These are phyloP conservation scores for Aegle marmelos DNA, from an alignment of 345 rosid genomes.

Conservation along the genomic window DNA sequence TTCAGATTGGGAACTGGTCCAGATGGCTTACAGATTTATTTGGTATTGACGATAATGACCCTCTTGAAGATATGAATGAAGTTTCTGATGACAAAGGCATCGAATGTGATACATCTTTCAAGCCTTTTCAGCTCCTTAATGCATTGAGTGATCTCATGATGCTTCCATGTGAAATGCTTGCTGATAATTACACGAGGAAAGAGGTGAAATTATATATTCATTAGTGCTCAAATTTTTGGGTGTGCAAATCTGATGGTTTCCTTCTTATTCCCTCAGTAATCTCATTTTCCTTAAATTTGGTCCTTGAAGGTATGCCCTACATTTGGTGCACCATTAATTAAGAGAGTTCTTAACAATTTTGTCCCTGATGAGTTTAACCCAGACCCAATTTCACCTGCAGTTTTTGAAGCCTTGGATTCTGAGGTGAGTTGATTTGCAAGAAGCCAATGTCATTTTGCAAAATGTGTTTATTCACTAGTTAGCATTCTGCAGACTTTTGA, in stretches of 20 bases:
- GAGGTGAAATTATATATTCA: constrained; percentile 47
- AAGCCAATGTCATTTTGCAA: not conserved
- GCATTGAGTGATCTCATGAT: constrained; percentile 93
- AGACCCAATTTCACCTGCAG: constrained; percentile 56
- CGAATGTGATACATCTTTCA: constrained; percentile 48
- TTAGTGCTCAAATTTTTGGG: not conserved
- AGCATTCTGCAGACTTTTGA: not conserved
- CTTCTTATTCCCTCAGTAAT: constrained; percentile 3
- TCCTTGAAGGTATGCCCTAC: constrained; percentile 70
- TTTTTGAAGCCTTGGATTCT: constrained; percentile 57
- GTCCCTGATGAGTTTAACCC: constrained; percentile 93
- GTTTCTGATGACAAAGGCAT: constrained; percentile 22
- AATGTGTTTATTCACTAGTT: not conserved
- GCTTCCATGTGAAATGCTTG: constrained; percentile 92
- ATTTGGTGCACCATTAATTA: constrained; percentile 56
- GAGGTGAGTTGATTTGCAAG: constrained; percentile 50
- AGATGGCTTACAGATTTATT: constrained; percentile 92
- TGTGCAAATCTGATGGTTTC: not conserved
- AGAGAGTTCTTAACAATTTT: constrained; percentile 65
- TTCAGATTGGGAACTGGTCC: constrained; percentile 89
- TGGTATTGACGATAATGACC: constrained; percentile 57
- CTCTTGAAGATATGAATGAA: constrained; percentile 29
- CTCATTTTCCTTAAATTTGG: constrained; percentile 3
- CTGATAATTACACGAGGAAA: constrained; percentile 62
- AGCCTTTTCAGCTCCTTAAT: constrained; percentile 70